Base-by-base conservation (phyloP, 129 eudicot genomes). In the Gnaphalium uliginosum region DNA sequence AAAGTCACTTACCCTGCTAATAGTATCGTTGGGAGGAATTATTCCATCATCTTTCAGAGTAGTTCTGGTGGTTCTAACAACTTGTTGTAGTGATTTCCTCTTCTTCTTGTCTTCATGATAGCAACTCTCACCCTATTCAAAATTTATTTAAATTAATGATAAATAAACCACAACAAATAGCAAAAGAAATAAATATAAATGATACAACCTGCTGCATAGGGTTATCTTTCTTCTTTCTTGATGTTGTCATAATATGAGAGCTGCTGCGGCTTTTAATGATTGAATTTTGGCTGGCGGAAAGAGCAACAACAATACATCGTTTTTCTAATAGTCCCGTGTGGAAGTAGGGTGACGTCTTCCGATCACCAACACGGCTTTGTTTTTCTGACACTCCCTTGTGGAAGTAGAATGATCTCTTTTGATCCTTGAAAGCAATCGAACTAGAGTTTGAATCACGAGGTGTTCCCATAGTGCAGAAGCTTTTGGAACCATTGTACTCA, bases 401-500 rank as follows among this genome's bases (percentile, higher is more conserved):
- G 46, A 37, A 2, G 46, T 37, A 37, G 46, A 13, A 3, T 37
- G 46, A 37, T 37, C 46, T 37, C 46, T 37, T 37, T 37, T 37
- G 46, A 37, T 67, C 59, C 39, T 4, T 14, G 39, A 37, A 37
- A 37, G 46, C 71, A n/a, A 26, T 41, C 32, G 53, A 29, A 1
- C 13, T 39, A 33, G 29, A 29, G 50, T 21, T 57, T 19, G 29
- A 29, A 50, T 46, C 64, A 37, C 46, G 9, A 37, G 14, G 46
- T 37, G 54, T 56, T 4, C 50, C 66, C 37, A 23, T 68, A 35
- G 25, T 74, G 19, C 25, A 69, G 1, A 18, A 18, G 30, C 19
- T 6, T 26, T 19, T 35, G 19, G 66, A 58, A 54, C 77, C 85
- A 66, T 50, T 84, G 61, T 72, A 76, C 8, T 2, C 80, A 56